Evolutionary conservation across 164 flowering plant genomes (phyloP).

Genomic region (Tetracentron sinense): DNA sequence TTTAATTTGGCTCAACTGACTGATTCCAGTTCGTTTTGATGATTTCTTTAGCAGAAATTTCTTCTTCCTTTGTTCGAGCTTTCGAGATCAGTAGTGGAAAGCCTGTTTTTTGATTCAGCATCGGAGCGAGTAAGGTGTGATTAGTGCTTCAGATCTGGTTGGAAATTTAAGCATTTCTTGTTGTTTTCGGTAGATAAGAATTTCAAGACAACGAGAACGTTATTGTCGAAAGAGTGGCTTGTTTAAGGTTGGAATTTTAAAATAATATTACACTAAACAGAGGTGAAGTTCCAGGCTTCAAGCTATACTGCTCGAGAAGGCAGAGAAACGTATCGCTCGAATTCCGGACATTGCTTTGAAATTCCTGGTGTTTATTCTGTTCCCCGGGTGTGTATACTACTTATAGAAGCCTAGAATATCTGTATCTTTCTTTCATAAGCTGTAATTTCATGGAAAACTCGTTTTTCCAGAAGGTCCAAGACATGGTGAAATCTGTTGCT

Average conservation of each 20-base stretch:
- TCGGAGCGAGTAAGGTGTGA: background rate
- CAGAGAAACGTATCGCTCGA: background rate
- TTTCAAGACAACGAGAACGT: slow-evolving; percentile 4
- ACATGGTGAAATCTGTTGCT: background rate
- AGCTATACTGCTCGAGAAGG: background rate
- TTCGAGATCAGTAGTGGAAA: background rate
- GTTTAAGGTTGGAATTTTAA: no score
- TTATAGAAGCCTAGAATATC: background rate
- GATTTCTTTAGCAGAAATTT: background rate
- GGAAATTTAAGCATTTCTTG: background rate
- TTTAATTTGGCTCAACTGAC: background rate
- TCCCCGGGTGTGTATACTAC: background rate
- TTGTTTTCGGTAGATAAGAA: background rate
- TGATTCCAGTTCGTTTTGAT: background rate
- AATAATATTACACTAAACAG: no score
- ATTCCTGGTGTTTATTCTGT: background rate
- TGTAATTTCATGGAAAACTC: slow-evolving; percentile 14
- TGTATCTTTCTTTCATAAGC: background rate
- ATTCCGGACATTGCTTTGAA: background rate
- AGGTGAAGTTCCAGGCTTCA: background rate
- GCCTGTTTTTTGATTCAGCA: background rate
- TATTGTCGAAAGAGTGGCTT: slow-evolving; percentile 8
- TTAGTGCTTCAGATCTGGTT: background rate
- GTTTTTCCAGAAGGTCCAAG: background rate
- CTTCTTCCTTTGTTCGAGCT: background rate